Conservation (phyloP, 257 asterid species). For the Solanum appendiculatum region DNA sequence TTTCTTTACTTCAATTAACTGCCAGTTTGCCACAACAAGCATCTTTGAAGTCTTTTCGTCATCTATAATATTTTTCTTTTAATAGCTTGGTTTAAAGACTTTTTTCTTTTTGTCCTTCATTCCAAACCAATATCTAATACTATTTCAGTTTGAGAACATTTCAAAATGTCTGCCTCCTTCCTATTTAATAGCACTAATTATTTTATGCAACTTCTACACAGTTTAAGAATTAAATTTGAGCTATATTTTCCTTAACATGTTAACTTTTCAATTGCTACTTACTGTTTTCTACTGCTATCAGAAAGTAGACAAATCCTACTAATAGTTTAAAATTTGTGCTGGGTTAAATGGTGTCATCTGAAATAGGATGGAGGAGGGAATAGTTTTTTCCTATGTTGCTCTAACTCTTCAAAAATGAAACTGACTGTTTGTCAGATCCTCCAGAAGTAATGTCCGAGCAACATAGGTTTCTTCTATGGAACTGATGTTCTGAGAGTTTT, state of each 20-base stretch:
- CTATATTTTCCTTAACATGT: background rate
- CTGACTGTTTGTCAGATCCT: background rate
- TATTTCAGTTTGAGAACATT: background rate
- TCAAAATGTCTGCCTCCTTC: background rate
- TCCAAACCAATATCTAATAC: background rate
- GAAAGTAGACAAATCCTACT: background rate
- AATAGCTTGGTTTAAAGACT: background rate
- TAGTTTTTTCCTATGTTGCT: background rate
- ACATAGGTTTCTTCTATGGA: background rate
- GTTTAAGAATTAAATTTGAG: background rate
- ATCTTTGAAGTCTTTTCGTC: background rate
- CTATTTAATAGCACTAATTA: background rate
- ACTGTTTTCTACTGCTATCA: background rate
- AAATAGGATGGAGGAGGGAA: background rate
- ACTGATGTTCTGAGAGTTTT: background rate
- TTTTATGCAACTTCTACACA: background rate
- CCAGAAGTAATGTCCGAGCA: background rate
- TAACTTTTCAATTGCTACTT: background rate
- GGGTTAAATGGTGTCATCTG: background rate
- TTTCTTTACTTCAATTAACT: background rate
- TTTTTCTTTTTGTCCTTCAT: background rate
- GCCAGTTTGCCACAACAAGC: background rate
- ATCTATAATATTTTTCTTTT: background rate
- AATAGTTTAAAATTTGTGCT: background rate
- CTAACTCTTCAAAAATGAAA: background rate